These are phyloP conservation scores for Pueraria montana DNA, from an alignment of 306 rosid species.

Conservation along the genomic window DNA sequence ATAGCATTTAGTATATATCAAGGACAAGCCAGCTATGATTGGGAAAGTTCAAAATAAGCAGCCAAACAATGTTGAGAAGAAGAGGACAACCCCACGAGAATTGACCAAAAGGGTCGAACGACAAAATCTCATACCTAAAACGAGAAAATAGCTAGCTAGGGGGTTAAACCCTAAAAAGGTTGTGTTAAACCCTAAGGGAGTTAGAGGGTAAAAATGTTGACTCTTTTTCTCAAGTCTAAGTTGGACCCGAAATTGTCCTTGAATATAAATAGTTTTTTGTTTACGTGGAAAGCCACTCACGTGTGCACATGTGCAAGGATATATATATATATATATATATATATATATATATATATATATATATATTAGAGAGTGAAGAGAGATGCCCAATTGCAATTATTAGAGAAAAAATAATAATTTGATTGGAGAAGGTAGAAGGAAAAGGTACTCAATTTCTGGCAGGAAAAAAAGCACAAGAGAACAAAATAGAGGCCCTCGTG, in stretches of 20 bases:
- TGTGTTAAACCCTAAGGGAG: background rate
- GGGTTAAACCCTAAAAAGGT: background rate
- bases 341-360: too few relatives aligned
- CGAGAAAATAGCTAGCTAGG: background rate
- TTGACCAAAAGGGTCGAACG: constrained; percentile 33
- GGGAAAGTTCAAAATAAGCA: constrained; percentile 34
- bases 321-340: constrained; percentile 6
- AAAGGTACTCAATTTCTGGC: constrained; percentile 52
- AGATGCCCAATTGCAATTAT: constrained; percentile 46
- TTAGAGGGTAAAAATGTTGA: constrained; percentile 29
- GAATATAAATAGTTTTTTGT: background rate
- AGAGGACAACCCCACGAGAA: constrained; percentile 48
- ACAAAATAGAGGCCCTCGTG: constrained; percentile 98
- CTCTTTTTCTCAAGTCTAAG: background rate
- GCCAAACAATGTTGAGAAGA: constrained; percentile 34
- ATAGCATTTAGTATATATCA: background rate
- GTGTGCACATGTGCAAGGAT: constrained; percentile 57
- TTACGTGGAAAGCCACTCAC: constrained; percentile 42
- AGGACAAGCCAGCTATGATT: constrained; percentile 31
- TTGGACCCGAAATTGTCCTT: constrained; percentile 44
- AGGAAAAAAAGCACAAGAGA: constrained; percentile 55
- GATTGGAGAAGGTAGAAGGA: constrained; percentile 7
- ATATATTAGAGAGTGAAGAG: constrained; percentile 9
- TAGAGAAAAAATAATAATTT: constrained; percentile 39
- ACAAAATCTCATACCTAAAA: constrained; percentile 26